Conservation (phyloP, 2,329 filamentous ascomycete genomes). For the Colletotrichum viniferum region DNA sequence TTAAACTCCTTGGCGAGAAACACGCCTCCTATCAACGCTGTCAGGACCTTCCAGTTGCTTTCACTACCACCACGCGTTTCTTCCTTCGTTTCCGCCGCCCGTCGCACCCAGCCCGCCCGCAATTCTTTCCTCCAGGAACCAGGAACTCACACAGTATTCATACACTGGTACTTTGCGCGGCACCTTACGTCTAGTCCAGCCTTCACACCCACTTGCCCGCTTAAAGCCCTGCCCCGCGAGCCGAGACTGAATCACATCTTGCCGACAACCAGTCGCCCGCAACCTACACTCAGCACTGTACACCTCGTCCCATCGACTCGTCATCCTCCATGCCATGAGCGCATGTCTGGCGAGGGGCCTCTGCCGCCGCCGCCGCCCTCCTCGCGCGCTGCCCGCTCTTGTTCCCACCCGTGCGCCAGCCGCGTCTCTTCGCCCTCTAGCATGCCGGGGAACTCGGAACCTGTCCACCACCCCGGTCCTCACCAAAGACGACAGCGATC, state of each 20-base stretch:
- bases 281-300: neutral
- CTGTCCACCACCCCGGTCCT: conserved; percentile 1
- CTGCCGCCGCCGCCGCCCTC: neutral
- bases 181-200: neutral
- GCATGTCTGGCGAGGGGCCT: conserved; percentile 12
- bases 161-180: neutral
- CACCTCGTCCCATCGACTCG: neutral
- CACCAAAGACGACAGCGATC: conserved; percentile 30
- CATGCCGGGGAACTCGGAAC: neutral
- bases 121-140: neutral
- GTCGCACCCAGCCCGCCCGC: neutral
- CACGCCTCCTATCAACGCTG: neutral
- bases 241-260: neutral
- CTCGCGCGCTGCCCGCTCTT: neutral
- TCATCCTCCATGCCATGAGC: conserved; percentile 15
- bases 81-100: neutral
- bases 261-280: neutral
- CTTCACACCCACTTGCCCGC: neutral
- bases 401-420: conserved; percentile 8
- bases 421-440: conserved; percentile 12
- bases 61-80: conserved; percentile 1
- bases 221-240: neutral
- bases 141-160: neutral
- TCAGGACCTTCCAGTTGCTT: neutral
- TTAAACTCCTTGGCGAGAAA: conserved; percentile 16